phyloP scores from a whole-genome alignment of 768 basidiomycete species.

The Solioccasus polychromus region DNA sequence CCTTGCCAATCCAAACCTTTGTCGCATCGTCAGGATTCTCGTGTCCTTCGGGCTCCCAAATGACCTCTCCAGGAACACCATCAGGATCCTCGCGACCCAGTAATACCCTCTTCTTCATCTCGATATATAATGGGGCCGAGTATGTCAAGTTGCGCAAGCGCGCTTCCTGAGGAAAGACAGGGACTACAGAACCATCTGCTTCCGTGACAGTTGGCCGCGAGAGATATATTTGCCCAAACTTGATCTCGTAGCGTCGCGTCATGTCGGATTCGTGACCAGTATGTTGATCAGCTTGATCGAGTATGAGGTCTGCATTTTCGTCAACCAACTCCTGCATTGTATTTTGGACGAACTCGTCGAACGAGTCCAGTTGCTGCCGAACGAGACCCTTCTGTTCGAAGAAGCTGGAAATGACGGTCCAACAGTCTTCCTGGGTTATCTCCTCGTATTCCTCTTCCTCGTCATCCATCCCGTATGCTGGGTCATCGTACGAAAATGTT shows the following conservation, averaged over 20 bases:
- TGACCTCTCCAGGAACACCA: constrained; percentile 74
- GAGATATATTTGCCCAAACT: constrained; percentile 96
- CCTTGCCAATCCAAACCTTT: constrained; percentile 96
- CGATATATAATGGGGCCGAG: constrained; percentile 92
- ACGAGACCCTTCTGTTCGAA: constrained; percentile 98
- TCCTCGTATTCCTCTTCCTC: constrained; percentile 61
- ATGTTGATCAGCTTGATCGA: constrained; percentile 96
- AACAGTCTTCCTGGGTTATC: constrained; percentile 91
- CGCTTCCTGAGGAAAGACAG: constrained; percentile 96
- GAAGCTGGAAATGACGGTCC: constrained; percentile 94
- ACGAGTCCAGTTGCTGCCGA: constrained; percentile 95
- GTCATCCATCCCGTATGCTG: constrained; percentile 55
- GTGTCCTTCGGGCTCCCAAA: constrained; percentile 73
- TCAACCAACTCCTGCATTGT: constrained; percentile 99
- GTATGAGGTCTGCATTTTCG: constrained; percentile 90
- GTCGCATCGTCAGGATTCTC: constrained; percentile 60
- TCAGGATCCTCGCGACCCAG: constrained; percentile 79
- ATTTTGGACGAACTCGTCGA: constrained; percentile 98
- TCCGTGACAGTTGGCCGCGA: constrained; percentile 94
- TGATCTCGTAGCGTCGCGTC: constrained; percentile 93
- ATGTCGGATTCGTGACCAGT: constrained; percentile 80
- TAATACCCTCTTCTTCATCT: constrained; percentile 86
- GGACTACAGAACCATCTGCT: constrained; percentile 89
- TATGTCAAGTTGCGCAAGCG: constrained; percentile 93
- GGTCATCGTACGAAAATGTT: constrained; percentile 55